A percentile compares a stretch with the other conserved stretches of the same genome.
These are phyloP conservation scores for Suhomyces faveliae DNA, from an alignment of 805 yeast species.

Conservation along the genomic window DNA sequence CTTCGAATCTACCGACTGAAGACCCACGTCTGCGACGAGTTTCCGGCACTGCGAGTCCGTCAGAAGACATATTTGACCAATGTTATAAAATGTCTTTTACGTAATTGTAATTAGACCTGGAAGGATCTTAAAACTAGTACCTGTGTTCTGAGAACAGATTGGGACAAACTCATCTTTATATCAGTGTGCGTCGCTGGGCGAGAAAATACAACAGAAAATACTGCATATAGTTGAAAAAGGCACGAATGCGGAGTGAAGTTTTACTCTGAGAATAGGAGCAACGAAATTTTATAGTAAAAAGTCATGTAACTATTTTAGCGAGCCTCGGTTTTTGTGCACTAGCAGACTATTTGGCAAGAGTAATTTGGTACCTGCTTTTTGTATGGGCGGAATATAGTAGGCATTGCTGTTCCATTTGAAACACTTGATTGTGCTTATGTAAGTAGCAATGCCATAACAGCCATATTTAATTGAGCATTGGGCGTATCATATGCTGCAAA, in stretches of 20 bases:
- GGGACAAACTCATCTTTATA: not conserved
- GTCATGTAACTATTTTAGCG: not conserved
- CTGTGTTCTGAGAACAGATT: not conserved
- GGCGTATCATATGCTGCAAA: not conserved
- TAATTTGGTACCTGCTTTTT: too few relatives aligned
- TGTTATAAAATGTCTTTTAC: not conserved
- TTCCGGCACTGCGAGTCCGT: constrained; percentile 4
- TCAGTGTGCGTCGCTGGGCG: not conserved
- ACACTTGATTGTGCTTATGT: not conserved
- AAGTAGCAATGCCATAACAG: not conserved
- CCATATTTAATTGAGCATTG: not conserved
- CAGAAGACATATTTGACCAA: constrained; percentile 3
- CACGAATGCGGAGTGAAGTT: not conserved
- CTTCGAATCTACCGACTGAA: constrained; percentile 69
- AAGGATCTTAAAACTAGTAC: not conserved
- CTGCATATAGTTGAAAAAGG: not conserved
- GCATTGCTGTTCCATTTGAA: not conserved
- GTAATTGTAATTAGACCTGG: not conserved
- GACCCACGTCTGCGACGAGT: constrained; percentile 50
- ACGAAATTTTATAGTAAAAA: not conserved
- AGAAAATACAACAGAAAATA: not conserved
- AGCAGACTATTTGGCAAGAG: too few relatives aligned
- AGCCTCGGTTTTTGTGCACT: not conserved
- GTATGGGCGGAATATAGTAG: not conserved
- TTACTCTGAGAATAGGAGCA: not conserved